Percentiles rank a stretch among this genome's conserved stretches.
Evolutionary conservation across 129 eudicot genomes (phyloP).

Genomic region (Saussurea involucrata): DNA sequence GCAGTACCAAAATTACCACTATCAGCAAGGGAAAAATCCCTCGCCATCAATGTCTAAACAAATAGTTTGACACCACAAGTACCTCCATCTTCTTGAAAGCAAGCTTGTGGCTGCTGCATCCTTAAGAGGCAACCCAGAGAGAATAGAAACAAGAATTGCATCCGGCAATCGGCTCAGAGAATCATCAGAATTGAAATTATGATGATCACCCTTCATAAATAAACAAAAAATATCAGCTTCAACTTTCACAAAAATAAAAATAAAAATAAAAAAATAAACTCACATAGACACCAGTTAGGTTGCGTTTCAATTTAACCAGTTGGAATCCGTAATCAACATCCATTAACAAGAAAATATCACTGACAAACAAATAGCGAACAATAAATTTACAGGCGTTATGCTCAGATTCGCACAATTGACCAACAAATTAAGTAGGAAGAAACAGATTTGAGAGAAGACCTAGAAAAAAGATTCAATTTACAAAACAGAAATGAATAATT

Average conservation of each 20-base stretch:
- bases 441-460: neutral
- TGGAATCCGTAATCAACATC: neutral
- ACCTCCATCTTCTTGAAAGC: constrained; percentile 31
- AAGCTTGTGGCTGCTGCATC: constrained; percentile 41
- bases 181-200: neutral
- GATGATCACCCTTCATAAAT: neutral
- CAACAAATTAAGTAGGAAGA: neutral
- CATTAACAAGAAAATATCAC: neutral
- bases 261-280: no score
- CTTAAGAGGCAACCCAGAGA: constrained; percentile 25
- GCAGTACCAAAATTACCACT: no score
- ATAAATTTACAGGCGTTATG: neutral
- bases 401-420: neutral
- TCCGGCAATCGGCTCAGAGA: constrained; percentile 1
- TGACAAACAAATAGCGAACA: neutral
- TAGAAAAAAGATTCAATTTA: neutral
- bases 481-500: neutral
- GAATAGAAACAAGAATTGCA: constrained; percentile 31
- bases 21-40: no score
- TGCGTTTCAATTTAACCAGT: neutral
- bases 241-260: neutral
- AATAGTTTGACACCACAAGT: constrained; percentile 27
- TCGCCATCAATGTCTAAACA: neutral
- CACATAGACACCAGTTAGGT: neutral
- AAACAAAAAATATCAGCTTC: constrained; percentile 9